Percentiles rank a stretch among this genome's conserved stretches.
phyloP scores from a whole-genome alignment of 768 basidiomycete genomes.

The Rhodotorula graminis region DNA sequence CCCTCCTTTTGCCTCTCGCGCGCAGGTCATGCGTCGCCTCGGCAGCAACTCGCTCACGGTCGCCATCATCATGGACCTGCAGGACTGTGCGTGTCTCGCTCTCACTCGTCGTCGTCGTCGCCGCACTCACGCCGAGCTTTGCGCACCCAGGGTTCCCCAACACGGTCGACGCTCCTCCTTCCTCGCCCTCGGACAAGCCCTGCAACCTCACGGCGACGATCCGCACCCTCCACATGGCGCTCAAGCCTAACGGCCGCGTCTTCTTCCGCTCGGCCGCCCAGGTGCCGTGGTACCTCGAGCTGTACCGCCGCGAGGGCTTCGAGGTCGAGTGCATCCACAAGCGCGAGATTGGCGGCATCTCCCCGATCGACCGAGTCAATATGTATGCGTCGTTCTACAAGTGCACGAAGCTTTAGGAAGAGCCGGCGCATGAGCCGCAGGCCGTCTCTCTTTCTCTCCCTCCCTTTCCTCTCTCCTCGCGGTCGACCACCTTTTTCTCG shows the following conservation, averaged over 20 bases:
- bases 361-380: conserved; percentile 64
- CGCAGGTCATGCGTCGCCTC: conserved; percentile 43
- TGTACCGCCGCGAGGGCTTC: conserved; percentile 41
- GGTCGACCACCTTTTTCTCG: too few species aligned
- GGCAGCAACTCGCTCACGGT: conserved; percentile 55
- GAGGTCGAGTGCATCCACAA: conserved; percentile 51
- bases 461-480: too few species aligned
- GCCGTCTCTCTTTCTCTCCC: too few species aligned
- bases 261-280: conserved; percentile 57
- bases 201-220: conserved; percentile 45
- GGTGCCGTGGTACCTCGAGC: conserved; percentile 43
- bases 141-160: conserved; percentile 26
- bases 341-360: conserved; percentile 52
- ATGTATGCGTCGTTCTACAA: conserved; percentile 51
- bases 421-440: not conserved
- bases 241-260: conserved; percentile 59
- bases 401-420: conserved; percentile 8
- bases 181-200: not conserved
- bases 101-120: too few species aligned
- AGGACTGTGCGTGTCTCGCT: conserved; percentile 46
- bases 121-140: too few species aligned
- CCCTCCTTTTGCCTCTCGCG: too few species aligned
- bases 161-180: conserved; percentile 14
- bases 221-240: conserved; percentile 50
- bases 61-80: conserved; percentile 66